Percentiles rank a stretch among this genome's conserved stretches.
These are phyloP conservation scores for Coemansia sp. DNA, from an alignment of 192 early-diverging fungal species.

Conservation along the genomic window DNA sequence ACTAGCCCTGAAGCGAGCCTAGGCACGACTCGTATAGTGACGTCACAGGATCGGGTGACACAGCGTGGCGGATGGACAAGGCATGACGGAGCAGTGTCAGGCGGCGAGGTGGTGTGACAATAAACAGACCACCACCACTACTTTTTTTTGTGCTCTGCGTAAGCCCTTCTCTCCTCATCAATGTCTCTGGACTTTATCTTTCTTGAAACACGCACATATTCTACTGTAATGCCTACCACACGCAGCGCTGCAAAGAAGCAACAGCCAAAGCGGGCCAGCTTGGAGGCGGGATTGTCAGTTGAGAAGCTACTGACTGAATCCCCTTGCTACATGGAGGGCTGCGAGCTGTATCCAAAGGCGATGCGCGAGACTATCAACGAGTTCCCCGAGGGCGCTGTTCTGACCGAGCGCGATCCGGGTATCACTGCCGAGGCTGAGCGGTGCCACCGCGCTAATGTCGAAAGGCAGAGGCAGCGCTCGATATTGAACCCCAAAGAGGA, in stretches of 20 bases:
- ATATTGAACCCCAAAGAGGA: slow-evolving; percentile 12
- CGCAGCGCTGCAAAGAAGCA: neutral
- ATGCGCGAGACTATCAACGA: slow-evolving; percentile 47
- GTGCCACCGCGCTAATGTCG: slow-evolving; percentile 7
- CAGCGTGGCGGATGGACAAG: neutral
- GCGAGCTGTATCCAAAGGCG: slow-evolving; percentile 46
- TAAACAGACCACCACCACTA: too few relatives aligned
- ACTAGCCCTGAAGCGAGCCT: slow-evolving; percentile 34
- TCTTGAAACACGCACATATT: neutral
- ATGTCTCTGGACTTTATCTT: neutral
- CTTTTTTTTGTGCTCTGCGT: too few relatives aligned
- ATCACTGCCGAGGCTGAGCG: slow-evolving; percentile 23
- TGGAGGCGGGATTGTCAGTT: slow-evolving; percentile 9
- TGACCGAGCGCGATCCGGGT: slow-evolving; percentile 21
- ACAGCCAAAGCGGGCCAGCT: neutral
- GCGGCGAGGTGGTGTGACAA: too few relatives aligned
- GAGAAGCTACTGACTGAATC: slow-evolving; percentile 25
- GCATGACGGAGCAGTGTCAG: neutral
- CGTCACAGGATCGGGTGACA: neutral
- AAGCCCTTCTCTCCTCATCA: neutral
- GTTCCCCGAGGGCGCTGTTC: slow-evolving; percentile 22
- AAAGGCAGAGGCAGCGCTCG: slow-evolving; percentile 7
- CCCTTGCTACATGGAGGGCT: slow-evolving; percentile 23
- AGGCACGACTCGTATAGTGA: neutral
- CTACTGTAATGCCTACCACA: neutral